phyloP scores from a whole-genome alignment of 139 green algal genomes.

The Yamagishiella unicocca region DNA sequence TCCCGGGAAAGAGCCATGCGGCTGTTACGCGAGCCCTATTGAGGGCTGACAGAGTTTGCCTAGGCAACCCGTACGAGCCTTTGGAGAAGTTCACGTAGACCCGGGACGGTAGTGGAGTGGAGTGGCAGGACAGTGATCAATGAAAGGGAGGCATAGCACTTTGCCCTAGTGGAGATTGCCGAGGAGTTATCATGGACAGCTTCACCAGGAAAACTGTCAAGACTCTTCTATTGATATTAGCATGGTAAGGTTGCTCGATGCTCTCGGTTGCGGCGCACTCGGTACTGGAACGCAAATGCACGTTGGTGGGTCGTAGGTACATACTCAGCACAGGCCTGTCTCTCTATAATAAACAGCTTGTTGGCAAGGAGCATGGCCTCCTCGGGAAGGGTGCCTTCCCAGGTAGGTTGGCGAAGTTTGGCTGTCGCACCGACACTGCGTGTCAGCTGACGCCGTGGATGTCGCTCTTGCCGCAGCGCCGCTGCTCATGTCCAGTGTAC shows the following conservation, averaged over 20 bases:
- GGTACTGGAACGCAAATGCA: too few species aligned
- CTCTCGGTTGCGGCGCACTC: background rate
- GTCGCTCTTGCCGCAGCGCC: constrained; percentile 51
- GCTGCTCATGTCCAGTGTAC: constrained; percentile 66
- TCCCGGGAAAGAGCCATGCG: too few species aligned
- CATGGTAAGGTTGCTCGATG: background rate
- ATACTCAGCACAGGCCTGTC: constrained; percentile 82
- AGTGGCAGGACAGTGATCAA: too few species aligned
- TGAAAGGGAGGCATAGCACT: too few species aligned
- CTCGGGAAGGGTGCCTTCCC: constrained; percentile 81
- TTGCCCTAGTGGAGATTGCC: too few species aligned
- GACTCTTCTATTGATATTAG: background rate
- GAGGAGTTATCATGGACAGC: background rate
- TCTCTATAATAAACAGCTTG: constrained; percentile 83
- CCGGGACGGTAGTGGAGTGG: too few species aligned
- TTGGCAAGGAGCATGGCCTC: constrained; percentile 79
- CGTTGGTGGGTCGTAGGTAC: constrained; percentile 82
- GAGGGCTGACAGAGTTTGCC: too few species aligned
- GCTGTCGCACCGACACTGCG: background rate
- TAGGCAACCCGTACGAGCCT: too few species aligned
- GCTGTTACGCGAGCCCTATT: too few species aligned
- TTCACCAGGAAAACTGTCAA: background rate
- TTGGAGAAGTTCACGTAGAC: too few species aligned
- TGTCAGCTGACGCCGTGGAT: background rate
- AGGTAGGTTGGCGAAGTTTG: constrained; percentile 54